These are phyloP conservation scores for Trapa incisa DNA, from an alignment of 345 rosid genomes.

Conservation along the genomic window DNA sequence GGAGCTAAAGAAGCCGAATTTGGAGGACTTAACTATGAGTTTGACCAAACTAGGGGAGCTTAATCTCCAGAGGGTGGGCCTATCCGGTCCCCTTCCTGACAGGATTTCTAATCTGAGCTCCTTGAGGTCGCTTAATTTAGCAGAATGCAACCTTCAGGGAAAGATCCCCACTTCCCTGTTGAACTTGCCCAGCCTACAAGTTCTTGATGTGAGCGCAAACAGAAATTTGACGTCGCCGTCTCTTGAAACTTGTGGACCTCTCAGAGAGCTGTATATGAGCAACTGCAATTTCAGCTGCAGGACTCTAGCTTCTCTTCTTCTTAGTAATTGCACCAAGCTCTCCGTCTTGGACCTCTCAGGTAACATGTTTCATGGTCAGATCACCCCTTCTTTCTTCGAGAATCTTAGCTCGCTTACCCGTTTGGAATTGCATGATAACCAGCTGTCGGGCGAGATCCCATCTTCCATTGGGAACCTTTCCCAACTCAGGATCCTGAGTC, in stretches of 20 bases:
- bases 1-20: background rate
- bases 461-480: background rate
- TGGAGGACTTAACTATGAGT: background rate
- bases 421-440: background rate
- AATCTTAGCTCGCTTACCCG: background rate
- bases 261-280: background rate
- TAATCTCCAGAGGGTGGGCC: background rate
- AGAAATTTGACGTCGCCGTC: background rate
- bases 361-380: background rate
- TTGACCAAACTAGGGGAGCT: background rate
- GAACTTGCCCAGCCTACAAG: background rate
- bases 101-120: background rate
- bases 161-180: background rate
- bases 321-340: background rate
- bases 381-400: background rate
- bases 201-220: background rate
- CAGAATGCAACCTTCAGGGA: background rate
- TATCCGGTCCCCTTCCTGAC: background rate
- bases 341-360: background rate
- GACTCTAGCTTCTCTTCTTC: background rate
- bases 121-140: background rate
- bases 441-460: background rate
- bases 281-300: background rate
- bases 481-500: background rate
- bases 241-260: background rate